Conservation (phyloP, 371 early-diverging fungal genomes). For the Rhizopus stolonifer region DNA sequence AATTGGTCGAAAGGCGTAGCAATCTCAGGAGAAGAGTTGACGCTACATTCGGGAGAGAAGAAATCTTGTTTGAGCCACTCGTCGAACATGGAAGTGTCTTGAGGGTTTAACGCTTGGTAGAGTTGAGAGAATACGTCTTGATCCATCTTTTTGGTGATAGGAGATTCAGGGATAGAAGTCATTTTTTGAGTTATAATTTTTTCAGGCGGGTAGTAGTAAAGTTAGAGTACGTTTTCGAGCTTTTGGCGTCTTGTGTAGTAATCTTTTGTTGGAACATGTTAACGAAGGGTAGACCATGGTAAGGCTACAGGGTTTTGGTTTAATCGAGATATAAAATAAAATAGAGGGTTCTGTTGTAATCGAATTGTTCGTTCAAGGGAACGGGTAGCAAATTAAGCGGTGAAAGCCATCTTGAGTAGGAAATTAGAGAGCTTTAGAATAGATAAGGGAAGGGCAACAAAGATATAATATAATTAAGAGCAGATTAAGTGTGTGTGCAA, state of each 20-base stretch:
- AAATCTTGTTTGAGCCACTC: constrained; percentile 33
- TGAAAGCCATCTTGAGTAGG: constrained; percentile 22
- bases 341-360: constrained; percentile 10
- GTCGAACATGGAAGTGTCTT: constrained; percentile 24
- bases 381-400: constrained; percentile 27
- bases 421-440: constrained; percentile 4
- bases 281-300: constrained; percentile 26
- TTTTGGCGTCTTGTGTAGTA: constrained; percentile 26
- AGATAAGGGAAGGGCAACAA: constrained; percentile 5
- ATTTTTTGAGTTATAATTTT: constrained; percentile 12
- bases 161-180: constrained; percentile 8
- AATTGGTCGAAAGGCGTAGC: constrained; percentile 29
- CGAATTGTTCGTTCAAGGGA: constrained; percentile 13
- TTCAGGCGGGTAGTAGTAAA: constrained; percentile 14
- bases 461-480: not conserved
- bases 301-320: constrained; percentile 20
- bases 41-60: constrained; percentile 20
- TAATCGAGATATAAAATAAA: constrained; percentile 9
- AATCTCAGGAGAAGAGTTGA: constrained; percentile 28
- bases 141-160: constrained; percentile 18
- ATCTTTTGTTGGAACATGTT: constrained; percentile 23
- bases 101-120: constrained; percentile 29
- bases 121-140: constrained; percentile 37
- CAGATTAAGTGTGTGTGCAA: not conserved
- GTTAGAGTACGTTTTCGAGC: constrained; percentile 23